A percentile compares a stretch with the other conserved stretches of the same genome.
Evolutionary conservation across 139 green algal species (phyloP).

Genomic region (Picochlorum sp.): DNA sequence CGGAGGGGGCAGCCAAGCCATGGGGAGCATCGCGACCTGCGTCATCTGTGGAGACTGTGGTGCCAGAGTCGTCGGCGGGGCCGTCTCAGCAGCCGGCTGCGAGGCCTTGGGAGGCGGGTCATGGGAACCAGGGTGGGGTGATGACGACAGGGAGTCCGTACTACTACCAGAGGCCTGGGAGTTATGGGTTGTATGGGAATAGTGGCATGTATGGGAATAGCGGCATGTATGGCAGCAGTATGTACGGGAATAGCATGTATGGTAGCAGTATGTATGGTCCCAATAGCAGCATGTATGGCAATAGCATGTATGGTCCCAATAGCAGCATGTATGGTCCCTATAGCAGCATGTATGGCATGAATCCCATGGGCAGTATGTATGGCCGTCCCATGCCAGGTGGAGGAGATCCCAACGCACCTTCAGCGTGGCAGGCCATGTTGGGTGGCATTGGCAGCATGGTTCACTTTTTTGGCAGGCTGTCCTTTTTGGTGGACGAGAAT

Average conservation of each 20-base stretch:
- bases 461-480: constrained; percentile 88
- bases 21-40: constrained; percentile 37
- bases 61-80: not conserved
- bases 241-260: not conserved
- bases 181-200: constrained; percentile 8
- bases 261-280: not conserved
- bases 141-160: not conserved
- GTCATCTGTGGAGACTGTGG: not conserved
- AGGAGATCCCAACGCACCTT: constrained; percentile 35
- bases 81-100: not conserved
- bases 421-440: constrained; percentile 70
- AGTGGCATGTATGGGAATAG: not conserved
- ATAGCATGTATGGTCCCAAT: too few species aligned
- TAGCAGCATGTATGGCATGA: constrained; percentile 26
- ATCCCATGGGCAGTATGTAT: constrained; percentile 31
- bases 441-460: constrained; percentile 54
- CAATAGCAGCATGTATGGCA: not conserved
- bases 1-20: constrained; percentile 43
- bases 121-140: too few species aligned
- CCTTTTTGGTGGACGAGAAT: constrained; percentile 97
- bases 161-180: not conserved
- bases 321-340: not conserved
- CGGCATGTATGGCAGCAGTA: not conserved
- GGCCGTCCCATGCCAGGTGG: constrained; percentile 34
- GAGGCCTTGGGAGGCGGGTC: not conserved